phyloP scores from a whole-genome alignment of 2,329 filamentous ascomycete genomes.

The Pseudogymnoascus sp. region DNA sequence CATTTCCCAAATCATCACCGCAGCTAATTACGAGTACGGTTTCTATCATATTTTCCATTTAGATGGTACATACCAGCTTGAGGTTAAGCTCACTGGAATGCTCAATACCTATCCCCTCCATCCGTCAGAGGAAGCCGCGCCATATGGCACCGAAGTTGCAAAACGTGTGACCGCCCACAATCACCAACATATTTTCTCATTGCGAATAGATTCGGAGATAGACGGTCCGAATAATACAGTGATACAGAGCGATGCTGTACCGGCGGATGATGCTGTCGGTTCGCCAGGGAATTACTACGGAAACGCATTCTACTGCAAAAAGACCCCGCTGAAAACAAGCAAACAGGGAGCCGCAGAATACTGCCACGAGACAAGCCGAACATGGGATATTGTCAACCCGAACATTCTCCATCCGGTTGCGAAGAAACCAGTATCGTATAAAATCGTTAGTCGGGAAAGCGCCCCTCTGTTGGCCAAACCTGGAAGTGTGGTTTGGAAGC shows the following conservation, averaged over 20 bases:
- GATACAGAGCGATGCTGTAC: constrained; percentile 71
- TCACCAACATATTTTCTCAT: constrained; percentile 90
- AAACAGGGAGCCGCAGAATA: constrained; percentile 69
- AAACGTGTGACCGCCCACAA: constrained; percentile 89
- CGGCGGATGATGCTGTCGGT: constrained; percentile 66
- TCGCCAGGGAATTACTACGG: constrained; percentile 79
- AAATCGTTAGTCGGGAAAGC: constrained; percentile 81
- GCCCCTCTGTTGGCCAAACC: constrained; percentile 72
- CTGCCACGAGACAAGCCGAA: constrained; percentile 67
- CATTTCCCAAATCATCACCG: constrained; percentile 87
- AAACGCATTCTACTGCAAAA: constrained; percentile 81
- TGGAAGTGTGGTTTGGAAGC: constrained; percentile 63
- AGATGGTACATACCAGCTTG: constrained; percentile 84
- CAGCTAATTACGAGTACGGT: constrained; percentile 92
- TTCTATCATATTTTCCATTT: constrained; percentile 87
- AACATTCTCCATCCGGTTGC: constrained; percentile 79
- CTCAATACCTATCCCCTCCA: constrained; percentile 84
- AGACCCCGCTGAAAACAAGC: constrained; percentile 69
- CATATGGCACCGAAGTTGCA: constrained; percentile 89
- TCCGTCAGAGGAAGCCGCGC: constrained; percentile 70
- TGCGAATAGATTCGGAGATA: constrained; percentile 79
- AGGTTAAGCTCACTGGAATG: constrained; percentile 87
- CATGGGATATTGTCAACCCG: constrained; percentile 87
- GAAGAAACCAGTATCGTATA: constrained; percentile 78
- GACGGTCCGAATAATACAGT: constrained; percentile 81